Evolutionary conservation across 129 eudicot genomes (phyloP).

Genomic region (Heracleum sosnowskyi): DNA sequence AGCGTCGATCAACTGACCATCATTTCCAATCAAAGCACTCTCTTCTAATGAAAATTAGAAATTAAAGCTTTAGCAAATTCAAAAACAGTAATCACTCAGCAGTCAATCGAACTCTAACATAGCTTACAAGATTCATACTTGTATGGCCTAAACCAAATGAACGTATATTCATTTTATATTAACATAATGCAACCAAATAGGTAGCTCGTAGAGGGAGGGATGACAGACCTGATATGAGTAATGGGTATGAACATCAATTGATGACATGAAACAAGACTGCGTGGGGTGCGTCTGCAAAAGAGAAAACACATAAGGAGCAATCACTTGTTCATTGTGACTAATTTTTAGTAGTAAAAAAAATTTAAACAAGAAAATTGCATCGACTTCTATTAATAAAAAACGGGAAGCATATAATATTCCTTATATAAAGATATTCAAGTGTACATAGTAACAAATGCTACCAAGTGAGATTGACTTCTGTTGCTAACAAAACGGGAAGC

Average conservation of each 20-base stretch:
- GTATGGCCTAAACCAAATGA: neutral
- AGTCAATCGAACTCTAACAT: neutral
- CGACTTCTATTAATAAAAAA: neutral
- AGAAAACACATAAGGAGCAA: slow-evolving; percentile 13
- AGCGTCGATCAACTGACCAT: no score
- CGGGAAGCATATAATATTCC: neutral
- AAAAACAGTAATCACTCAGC: neutral
- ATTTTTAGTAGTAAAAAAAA: neutral
- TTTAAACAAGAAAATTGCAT: slow-evolving; percentile 4
- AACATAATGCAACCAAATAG: neutral
- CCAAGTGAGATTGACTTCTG: neutral
- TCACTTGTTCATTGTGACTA: neutral
- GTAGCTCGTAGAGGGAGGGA: neutral
- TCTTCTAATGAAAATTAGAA: no score
- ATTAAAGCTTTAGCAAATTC: neutral
- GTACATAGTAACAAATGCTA: neutral
- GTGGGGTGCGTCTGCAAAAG: slow-evolving; percentile 92
- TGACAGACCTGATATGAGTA: slow-evolving; percentile 91
- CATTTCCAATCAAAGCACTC: neutral
- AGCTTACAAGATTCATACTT: neutral
- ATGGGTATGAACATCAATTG: slow-evolving; percentile 95
- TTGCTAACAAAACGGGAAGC: neutral
- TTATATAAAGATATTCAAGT: neutral
- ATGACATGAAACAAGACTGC: slow-evolving; percentile 98
- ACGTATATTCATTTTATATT: neutral